Evolutionary conservation across 768 basidiomycete genomes (phyloP).

Genomic region (Coprinopsis strossmayeri): DNA sequence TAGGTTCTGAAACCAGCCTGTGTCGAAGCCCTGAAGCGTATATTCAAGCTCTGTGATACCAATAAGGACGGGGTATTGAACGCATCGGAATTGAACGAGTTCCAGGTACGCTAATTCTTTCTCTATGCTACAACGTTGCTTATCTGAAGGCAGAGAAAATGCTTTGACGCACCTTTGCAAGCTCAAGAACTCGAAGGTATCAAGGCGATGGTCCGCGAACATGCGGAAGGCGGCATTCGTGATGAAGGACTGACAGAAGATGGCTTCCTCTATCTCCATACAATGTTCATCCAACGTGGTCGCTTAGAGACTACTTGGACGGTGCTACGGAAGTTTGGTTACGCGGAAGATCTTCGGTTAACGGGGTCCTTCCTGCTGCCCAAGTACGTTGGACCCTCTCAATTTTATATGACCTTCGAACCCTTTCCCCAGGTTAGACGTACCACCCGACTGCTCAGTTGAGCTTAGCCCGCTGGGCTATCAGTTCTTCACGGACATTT

Average conservation of each 20-base stretch:
- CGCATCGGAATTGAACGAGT: conserved; percentile 88
- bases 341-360: conserved; percentile 88
- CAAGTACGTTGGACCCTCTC: conserved; percentile 48
- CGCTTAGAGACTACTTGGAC: conserved; percentile 98
- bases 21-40: conserved; percentile 77
- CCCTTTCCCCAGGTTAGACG: conserved; percentile 66
- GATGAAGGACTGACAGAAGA: conserved; percentile 83
- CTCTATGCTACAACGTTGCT: conserved; percentile 7
- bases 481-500: conserved; percentile 95
- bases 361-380: conserved; percentile 85
- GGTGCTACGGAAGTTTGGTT: conserved; percentile 90
- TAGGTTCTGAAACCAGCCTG: conserved; percentile 93
- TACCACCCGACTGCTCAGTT: conserved; percentile 89
- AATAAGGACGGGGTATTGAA: conserved; percentile 94
- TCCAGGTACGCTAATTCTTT: conserved; percentile 57
- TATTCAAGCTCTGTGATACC: conserved; percentile 94
- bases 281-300: conserved; percentile 93
- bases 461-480: conserved; percentile 93
- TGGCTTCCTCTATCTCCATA: conserved; percentile 92
- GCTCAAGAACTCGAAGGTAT: conserved; percentile 95
- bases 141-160: conserved; percentile 62
- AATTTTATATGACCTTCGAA: background rate
- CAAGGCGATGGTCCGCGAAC: conserved; percentile 80
- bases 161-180: conserved; percentile 91
- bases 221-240: conserved; percentile 68